Evolutionary conservation across 768 basidiomycete genomes (phyloP).

Genomic region (Paxillus ammoniavirescens): DNA sequence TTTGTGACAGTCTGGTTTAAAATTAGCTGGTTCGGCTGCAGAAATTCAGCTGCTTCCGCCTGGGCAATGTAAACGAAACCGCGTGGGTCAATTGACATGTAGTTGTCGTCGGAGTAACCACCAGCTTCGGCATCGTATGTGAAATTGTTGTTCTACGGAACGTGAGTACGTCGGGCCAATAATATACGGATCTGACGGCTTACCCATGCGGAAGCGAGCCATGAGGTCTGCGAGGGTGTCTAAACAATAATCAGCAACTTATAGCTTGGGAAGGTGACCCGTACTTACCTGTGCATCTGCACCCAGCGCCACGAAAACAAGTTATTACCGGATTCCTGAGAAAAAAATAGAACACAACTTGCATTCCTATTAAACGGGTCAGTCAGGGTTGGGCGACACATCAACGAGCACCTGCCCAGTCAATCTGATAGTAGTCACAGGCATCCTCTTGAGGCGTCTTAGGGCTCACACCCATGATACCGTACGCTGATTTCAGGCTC

Average conservation of each 20-base stretch:
- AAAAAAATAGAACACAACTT: conserved; percentile 6
- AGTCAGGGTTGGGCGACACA: neutral
- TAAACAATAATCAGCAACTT: conserved; percentile 38
- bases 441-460: conserved; percentile 45
- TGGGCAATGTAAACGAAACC: conserved; percentile 60
- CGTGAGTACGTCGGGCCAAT: conserved; percentile 2
- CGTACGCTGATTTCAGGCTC: conserved; percentile 53
- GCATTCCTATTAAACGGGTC: conserved; percentile 26
- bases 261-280: neutral
- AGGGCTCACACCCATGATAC: conserved; percentile 47
- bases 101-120: conserved; percentile 56
- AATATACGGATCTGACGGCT: conserved; percentile 1
- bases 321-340: neutral
- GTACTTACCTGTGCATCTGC: conserved; percentile 29
- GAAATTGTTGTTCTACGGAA: conserved; percentile 56
- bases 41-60: conserved; percentile 54
- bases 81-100: conserved; percentile 56
- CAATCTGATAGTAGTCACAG: conserved; percentile 57
- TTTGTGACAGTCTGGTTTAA: conserved; percentile 50
- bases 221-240: conserved; percentile 61
- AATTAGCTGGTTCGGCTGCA: conserved; percentile 44
- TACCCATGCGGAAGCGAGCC: conserved; percentile 66
- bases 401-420: conserved; percentile 25
- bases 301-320: neutral
- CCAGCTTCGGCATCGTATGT: conserved; percentile 51